phyloP scores from a whole-genome alignment of 331 rosid species.

The Quercus tomentella region DNA sequence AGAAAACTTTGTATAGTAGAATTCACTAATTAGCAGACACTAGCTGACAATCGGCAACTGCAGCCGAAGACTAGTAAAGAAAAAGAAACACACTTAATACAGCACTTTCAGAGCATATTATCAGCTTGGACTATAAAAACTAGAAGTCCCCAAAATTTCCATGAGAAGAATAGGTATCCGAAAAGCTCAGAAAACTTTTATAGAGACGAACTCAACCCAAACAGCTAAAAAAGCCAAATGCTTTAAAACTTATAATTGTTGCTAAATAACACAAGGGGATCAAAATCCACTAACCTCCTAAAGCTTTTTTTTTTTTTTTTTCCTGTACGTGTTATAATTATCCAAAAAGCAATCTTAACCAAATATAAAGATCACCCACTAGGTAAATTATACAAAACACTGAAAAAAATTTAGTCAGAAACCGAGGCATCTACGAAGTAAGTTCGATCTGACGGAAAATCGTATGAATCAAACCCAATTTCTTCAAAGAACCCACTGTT shows the following conservation, averaged over 20 bases:
- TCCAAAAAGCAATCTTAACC: not conserved
- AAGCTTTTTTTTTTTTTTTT: not conserved
- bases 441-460: conserved; percentile 13
- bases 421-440: conserved; percentile 7
- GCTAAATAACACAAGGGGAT: not conserved
- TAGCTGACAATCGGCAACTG: not conserved
- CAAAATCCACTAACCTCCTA: not conserved
- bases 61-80: not conserved
- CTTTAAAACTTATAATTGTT: not conserved
- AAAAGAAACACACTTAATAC: not conserved
- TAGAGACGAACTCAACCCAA: not conserved
- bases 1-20: not conserved
- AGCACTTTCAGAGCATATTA: not conserved
- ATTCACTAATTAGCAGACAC: not conserved
- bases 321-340: too few species aligned
- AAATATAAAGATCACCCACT: not conserved
- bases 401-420: not conserved
- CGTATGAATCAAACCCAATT: not conserved
- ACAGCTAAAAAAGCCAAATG: not conserved
- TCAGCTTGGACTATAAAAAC: not conserved
- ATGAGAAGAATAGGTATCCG: not conserved
- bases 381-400: not conserved
- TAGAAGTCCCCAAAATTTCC: not conserved
- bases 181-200: not conserved
- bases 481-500: not conserved